Evolutionary conservation across 1,284 basidiomycete genomes (phyloP).

Genomic region (Mixia osmundae): DNA sequence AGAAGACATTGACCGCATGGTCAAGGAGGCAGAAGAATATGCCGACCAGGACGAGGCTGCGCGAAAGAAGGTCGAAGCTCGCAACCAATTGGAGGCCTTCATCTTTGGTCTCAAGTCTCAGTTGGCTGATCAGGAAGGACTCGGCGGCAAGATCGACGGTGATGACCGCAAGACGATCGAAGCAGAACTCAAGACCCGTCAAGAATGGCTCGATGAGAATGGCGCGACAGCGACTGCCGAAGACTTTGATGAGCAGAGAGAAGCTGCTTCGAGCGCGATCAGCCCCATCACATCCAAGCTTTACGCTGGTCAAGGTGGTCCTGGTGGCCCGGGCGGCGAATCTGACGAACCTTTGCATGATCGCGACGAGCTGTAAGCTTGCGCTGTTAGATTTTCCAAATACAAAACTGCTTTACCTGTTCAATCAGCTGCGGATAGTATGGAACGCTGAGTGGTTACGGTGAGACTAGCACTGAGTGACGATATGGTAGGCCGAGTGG

Average conservation of each 20-base stretch:
- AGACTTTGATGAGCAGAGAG: constrained; percentile 74
- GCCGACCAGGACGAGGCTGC: constrained; percentile 80
- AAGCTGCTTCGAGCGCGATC: constrained; percentile 20
- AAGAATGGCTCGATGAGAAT: constrained; percentile 73
- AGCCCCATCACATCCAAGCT: constrained; percentile 19
- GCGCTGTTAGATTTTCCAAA: too few species aligned
- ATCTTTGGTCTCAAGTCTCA: constrained; percentile 40
- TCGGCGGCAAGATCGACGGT: constrained; percentile 63
- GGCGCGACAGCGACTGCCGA: constrained; percentile 52
- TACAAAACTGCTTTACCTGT: too few species aligned
- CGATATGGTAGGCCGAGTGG: too few species aligned
- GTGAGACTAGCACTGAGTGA: too few species aligned
- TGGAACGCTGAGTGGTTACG: too few species aligned
- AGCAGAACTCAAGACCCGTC: constrained; percentile 59
- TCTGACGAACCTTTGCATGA: constrained; percentile 7
- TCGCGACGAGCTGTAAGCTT: constrained; percentile 9
- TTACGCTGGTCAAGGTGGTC: too few species aligned
- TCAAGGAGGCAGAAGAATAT: constrained; percentile 30
- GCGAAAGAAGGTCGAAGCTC: constrained; percentile 64
- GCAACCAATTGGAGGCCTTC: constrained; percentile 17
- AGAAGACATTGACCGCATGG: constrained; percentile 96
- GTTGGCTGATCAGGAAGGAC: constrained; percentile 59
- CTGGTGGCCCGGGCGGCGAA: not conserved
- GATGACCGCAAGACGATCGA: constrained; percentile 77
- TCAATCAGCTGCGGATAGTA: too few species aligned